Base-by-base conservation (phyloP, 2,329 filamentous ascomycete species). In the Fusarium humuli region DNA sequence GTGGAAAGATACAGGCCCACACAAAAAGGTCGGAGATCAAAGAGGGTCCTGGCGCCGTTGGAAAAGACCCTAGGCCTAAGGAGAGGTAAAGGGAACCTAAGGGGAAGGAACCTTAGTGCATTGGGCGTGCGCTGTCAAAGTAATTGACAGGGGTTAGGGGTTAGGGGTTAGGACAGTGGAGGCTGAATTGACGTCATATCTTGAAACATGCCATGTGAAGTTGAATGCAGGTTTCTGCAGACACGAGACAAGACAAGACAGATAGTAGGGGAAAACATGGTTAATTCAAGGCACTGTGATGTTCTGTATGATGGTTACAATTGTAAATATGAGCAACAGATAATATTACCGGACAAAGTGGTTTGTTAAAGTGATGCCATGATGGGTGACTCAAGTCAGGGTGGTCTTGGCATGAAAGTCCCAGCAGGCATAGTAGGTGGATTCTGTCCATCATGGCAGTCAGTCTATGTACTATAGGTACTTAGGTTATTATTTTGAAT, bases 101-200 rank as follows among this genome's bases (percentile, higher is more conserved):
- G 14, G 27, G 9, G 14, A 32, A 16, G 46, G 34, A 34, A 27
- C 48, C 42, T 48, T 34, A 18, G 27, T 44, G 52, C 46, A 58
- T 69, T 42, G 44, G 66, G 52, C 48, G 62, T 70, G 57, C 42
- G 66, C 57, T 70, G 67, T 70, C 62, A 67, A 45, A 32, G 61
- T 25, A 25, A 10, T 29, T 22, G 49, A 64, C 67, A 70, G 61
- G 61, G 67, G 56, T 57, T n/a, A 37, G 34, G 61, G 67, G 56
- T 57, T n/a, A 37, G 34, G 34, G n/a, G 10, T n/a, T 37, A 56
- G 34, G 42, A 47, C 23, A 23, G 61, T 45, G 58, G 57, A 67
- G 65, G 65, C 63, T 67, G 37, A 58, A 48, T 25, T 70, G 67
- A 70, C 67, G 67, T 70, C 67, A 70, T 70, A 44, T 49, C 22